These are phyloP conservation scores for Piper betle DNA, from an alignment of 164 flowering plant species.

Conservation along the genomic window DNA sequence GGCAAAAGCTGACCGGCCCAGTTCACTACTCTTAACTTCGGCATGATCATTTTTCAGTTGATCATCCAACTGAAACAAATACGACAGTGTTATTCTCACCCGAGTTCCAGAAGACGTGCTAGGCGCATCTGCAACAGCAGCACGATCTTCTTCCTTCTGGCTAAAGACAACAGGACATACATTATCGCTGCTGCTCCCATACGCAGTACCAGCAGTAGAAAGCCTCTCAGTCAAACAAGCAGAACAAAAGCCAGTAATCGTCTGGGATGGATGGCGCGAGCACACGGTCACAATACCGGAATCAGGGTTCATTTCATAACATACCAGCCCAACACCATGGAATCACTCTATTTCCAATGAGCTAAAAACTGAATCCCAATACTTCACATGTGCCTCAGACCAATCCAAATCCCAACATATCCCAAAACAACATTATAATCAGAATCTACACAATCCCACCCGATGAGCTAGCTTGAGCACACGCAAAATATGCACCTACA, in stretches of 20 bases:
- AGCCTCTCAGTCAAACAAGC: constrained; percentile 10
- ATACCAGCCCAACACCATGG: background rate
- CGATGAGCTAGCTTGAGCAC: too few species aligned
- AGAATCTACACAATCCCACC: too few species aligned
- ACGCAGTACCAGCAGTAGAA: constrained; percentile 2
- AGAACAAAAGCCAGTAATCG: constrained; percentile 11
- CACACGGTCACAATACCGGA: constrained; percentile 4
- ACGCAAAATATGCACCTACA: too few species aligned
- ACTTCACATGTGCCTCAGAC: background rate
- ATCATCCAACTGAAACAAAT: constrained; percentile 12
- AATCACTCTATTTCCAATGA: background rate
- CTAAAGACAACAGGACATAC: background rate
- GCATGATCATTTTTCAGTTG: background rate
- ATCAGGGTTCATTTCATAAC: constrained; percentile 7
- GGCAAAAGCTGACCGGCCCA: background rate
- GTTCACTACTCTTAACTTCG: background rate
- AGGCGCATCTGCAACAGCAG: background rate
- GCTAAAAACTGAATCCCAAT: background rate
- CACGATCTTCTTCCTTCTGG: constrained; percentile 1
- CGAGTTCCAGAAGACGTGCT: constrained; percentile 2
- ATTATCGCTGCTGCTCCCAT: constrained; percentile 4
- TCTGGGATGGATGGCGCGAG: constrained; percentile 7
- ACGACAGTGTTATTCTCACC: constrained; percentile 7
- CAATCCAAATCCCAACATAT: too few species aligned
- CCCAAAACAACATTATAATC: too few species aligned